Evolutionary conservation across 1,284 basidiomycete species (phyloP).

Genomic region (Boletus sp.): DNA sequence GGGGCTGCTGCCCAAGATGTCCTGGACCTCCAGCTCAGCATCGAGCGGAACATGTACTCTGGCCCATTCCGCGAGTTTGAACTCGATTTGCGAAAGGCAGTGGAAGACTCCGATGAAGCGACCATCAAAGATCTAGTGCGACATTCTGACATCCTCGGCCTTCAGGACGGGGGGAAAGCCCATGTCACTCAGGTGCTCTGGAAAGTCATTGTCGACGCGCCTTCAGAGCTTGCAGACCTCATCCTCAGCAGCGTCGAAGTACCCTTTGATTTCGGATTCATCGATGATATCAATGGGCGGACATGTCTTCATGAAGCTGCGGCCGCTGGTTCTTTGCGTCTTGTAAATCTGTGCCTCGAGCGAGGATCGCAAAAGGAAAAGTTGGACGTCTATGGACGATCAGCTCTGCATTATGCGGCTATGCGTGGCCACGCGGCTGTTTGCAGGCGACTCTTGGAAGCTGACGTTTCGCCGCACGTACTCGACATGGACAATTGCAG

Average conservation of each 20-base stretch:
- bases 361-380: slow-evolving; percentile 67
- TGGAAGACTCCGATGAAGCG: slow-evolving; percentile 55
- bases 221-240: slow-evolving; percentile 65
- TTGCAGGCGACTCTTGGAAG: slow-evolving; percentile 74
- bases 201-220: slow-evolving; percentile 84
- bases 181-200: slow-evolving; percentile 85
- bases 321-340: slow-evolving; percentile 76
- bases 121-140: slow-evolving; percentile 69
- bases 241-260: slow-evolving; percentile 64
- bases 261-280: slow-evolving; percentile 84
- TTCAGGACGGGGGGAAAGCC: slow-evolving; percentile 54
- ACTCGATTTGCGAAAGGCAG: slow-evolving; percentile 75
- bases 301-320: slow-evolving; percentile 94
- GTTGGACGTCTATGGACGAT: slow-evolving; percentile 87
- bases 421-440: slow-evolving; percentile 86
- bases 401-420: slow-evolving; percentile 92
- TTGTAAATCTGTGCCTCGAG: slow-evolving; percentile 80
- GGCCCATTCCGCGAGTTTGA: slow-evolving; percentile 87
- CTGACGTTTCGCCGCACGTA: slow-evolving; percentile 61
- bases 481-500: slow-evolving; percentile 94
- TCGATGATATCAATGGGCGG: slow-evolving; percentile 96
- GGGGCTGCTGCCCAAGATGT: slow-evolving; percentile 56
- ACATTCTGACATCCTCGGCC: slow-evolving; percentile 63
- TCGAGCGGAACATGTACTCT: slow-evolving; percentile 54
- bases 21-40: slow-evolving; percentile 68